Base-by-base conservation (phyloP, 441 rosid genomes). In the Adansonia madagascariensis region DNA sequence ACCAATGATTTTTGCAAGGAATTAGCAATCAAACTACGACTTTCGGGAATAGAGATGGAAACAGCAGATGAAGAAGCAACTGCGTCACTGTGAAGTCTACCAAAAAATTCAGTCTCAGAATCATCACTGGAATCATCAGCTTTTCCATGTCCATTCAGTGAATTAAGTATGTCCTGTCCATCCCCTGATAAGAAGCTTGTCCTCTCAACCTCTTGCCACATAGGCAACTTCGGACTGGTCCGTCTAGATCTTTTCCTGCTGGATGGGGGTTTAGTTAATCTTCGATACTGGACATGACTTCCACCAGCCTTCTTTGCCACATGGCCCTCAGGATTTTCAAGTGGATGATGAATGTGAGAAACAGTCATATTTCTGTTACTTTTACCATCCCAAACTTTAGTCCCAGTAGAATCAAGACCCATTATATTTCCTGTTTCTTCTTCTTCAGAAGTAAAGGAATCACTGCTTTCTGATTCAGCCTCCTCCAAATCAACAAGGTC, bases 311-410 rank as follows among this genome's bases (percentile, higher is more conserved):
- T 92, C 86, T 86, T 88, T 61, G 80, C 70, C 56, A 68, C 71
- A 80, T 27, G 84, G 65, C 90, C 86, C 64, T 78, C 87, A 82
- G 85, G 84, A 86, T 88, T 89, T 90, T 97, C 99, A 84, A 97
- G 98, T 11, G 99, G 99, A 88, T 94, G 99, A 85, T 90, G 99
- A 82, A 97, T 92, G 76, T 78, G 91, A 66, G 97, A 87, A 79
- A 88, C 89, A 82, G 87, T 80, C 79, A 79, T 80, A 77, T 90
- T 94, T 90, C 95, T 93, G 77, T 93, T 94, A 27, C 88, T 93
- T 85, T 85, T 92, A 64, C 91, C 94, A 89, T 97, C 98, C 99
- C 99, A 97, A 86, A 97, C 98, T 87, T 89, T 92, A 71, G 94
- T 97, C 82, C 91, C 98, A 66, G 98, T 98, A 82, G 95, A 90